Evolutionary conservation across 352 stramenopile genomes (phyloP), one percentile per base, ranked within the genome.

Genomic region (Globisporangium alternatum): DNA sequence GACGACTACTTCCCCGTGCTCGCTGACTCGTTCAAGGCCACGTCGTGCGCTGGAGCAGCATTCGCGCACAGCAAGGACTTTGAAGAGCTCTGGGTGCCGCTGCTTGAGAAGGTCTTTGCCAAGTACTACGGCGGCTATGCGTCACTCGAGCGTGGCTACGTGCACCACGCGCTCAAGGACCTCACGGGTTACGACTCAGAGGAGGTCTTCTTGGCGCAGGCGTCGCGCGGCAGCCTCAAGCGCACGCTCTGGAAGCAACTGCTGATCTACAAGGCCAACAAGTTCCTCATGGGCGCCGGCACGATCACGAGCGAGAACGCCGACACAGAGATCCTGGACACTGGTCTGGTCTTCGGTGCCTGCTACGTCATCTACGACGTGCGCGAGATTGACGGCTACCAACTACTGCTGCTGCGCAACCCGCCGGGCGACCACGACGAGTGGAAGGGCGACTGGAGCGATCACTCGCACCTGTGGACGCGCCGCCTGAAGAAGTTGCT

Each of bases 401-500:
- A 91, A 55, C 77, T 98, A 30, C 56, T 98, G 54, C 71, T 95
- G 71, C 75, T 98, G 62, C 89, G 90, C 56, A 98, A 98, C 66
- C 92, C 94, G 3, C 96, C 93, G 57, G 90, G 93, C 47, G 91
- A 98, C 65, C 89, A 97, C 65, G 77, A 77, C 55, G 88, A 97
- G 71, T 98, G 94, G 94, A 90, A 89, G 64, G 93, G 93, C 22
- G 92, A 98, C 71, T 98, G 94, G 94, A 95, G 89, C 66, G 90
- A 98, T 77, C 70, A 72, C 59, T 98, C 90, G 25, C 74, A 79
- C 47, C 81, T 97, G 33, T 98, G 94, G 94, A 98, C 84, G 65
- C 89, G 88, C 7, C 78, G 90, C 2, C 78, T 97, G 13, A 93
- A 93, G 65, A 86, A 89, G 56, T 85, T 90, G 49, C 72, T 98